These are phyloP conservation scores for Rosa hybrid DNA, from an alignment of 331 rosid species.

Conservation along the genomic window DNA sequence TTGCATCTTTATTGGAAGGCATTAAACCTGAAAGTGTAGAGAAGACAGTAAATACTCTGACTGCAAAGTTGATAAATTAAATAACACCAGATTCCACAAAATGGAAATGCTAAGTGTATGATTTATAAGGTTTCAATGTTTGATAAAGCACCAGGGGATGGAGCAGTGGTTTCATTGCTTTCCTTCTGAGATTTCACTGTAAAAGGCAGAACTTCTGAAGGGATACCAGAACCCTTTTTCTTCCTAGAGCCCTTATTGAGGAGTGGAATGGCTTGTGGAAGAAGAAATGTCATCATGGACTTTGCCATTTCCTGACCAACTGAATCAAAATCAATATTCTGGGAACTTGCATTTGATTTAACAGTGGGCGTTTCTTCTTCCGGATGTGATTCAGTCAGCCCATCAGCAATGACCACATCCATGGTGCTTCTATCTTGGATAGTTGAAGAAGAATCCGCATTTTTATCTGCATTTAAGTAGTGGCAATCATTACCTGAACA, in stretches of 20 bases:
- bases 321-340: slow-evolving; percentile 49
- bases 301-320: slow-evolving; percentile 65
- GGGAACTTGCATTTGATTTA: slow-evolving; percentile 39
- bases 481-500: slow-evolving; percentile 23
- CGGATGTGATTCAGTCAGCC: slow-evolving; percentile 32
- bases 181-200: slow-evolving; percentile 32
- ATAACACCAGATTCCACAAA: not conserved
- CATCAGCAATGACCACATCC: slow-evolving; percentile 36
- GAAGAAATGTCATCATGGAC: slow-evolving; percentile 80
- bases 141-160: slow-evolving; percentile 37
- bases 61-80: not conserved
- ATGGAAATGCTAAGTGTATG: not conserved
- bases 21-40: slow-evolving; percentile 38
- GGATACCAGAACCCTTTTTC: slow-evolving; percentile 34
- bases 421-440: slow-evolving; percentile 34
- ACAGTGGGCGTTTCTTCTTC: slow-evolving; percentile 37
- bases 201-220: slow-evolving; percentile 34
- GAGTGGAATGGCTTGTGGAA: slow-evolving; percentile 89
- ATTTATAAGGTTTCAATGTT: slow-evolving; percentile 7
- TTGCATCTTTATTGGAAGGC: slow-evolving; percentile 26
- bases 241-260: slow-evolving; percentile 47
- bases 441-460: slow-evolving; percentile 39
- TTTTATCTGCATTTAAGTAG: slow-evolving; percentile 47
- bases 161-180: slow-evolving; percentile 30
- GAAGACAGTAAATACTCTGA: slow-evolving; percentile 8